A percentile compares a stretch with the other conserved stretches of the same genome.
Evolutionary conservation across 2,329 filamentous ascomycete species (phyloP).

Genomic region (Colletotrichum horii): DNA sequence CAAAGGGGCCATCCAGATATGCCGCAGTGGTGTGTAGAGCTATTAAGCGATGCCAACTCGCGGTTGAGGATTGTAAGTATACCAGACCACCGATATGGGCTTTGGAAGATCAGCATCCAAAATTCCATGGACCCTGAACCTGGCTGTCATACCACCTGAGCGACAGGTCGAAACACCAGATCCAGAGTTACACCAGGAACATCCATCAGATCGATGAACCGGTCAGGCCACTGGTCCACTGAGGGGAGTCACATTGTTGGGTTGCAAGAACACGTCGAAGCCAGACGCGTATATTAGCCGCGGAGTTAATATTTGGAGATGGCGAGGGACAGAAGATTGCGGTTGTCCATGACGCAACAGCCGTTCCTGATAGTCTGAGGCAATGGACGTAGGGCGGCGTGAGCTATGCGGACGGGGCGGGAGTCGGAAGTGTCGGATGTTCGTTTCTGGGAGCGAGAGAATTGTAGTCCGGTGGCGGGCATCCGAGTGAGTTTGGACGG

Average conservation of each 20-base stretch:
- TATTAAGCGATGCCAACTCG: neutral
- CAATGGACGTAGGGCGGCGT: neutral
- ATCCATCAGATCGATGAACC: constrained; percentile 11
- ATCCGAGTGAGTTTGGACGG: neutral
- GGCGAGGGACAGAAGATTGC: neutral
- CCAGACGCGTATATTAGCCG: neutral
- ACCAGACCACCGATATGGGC: neutral
- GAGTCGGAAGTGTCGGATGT: constrained; percentile 16
- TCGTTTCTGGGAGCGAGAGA: neutral
- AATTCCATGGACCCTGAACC: neutral
- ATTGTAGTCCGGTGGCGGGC: neutral
- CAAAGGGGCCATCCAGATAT: neutral
- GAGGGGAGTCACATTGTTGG: neutral
- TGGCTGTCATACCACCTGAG: constrained; percentile 8
- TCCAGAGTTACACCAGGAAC: constrained; percentile 15
- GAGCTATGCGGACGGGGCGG: neutral
- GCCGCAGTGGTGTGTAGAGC: neutral
- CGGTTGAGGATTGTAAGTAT: neutral
- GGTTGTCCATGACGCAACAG: neutral
- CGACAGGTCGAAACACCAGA: constrained; percentile 14
- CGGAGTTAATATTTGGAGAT: neutral
- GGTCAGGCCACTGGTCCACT: neutral
- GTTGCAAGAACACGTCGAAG: neutral
- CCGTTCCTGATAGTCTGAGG: neutral
- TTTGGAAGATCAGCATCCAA: neutral